A percentile compares a stretch with the other conserved stretches of the same genome.
Evolutionary conservation across 352 stramenopile genomes (phyloP).

Genomic region (Globisporangium lucens): DNA sequence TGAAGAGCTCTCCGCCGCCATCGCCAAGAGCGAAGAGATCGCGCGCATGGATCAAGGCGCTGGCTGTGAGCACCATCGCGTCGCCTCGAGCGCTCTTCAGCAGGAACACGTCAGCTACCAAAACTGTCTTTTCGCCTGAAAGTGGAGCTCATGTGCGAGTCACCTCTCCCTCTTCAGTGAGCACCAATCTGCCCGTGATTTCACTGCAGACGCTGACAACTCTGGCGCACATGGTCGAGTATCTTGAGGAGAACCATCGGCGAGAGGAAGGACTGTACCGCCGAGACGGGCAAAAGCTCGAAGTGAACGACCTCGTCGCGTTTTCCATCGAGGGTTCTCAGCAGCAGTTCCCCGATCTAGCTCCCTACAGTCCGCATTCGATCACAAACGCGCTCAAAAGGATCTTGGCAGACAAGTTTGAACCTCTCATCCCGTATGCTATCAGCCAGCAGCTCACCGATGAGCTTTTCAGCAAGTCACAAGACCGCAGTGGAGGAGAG

Average conservation of each 20-base stretch:
- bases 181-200: constrained; percentile 18
- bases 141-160: not conserved
- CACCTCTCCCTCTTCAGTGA: not conserved
- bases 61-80: constrained; percentile 8
- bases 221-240: constrained; percentile 41
- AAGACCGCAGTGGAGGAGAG: no score
- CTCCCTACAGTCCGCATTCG: constrained; percentile 38
- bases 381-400: constrained; percentile 42
- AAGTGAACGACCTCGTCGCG: constrained; percentile 28
- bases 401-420: constrained; percentile 38
- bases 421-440: constrained; percentile 37
- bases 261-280: constrained; percentile 53
- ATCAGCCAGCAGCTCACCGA: constrained; percentile 39
- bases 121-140: not conserved
- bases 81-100: constrained; percentile 5
- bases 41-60: constrained; percentile 8
- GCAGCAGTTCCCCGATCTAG: constrained; percentile 32
- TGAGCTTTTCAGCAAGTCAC: not conserved
- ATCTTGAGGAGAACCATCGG: constrained; percentile 39
- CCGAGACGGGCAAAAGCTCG: constrained; percentile 22
- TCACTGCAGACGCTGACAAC: constrained; percentile 29
- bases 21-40: not conserved
- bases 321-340: constrained; percentile 10
- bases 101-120: not conserved
- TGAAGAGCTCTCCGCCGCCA: not conserved